phyloP scores from a whole-genome alignment of 768 basidiomycete genomes.

The Tremella fuciformis region DNA sequence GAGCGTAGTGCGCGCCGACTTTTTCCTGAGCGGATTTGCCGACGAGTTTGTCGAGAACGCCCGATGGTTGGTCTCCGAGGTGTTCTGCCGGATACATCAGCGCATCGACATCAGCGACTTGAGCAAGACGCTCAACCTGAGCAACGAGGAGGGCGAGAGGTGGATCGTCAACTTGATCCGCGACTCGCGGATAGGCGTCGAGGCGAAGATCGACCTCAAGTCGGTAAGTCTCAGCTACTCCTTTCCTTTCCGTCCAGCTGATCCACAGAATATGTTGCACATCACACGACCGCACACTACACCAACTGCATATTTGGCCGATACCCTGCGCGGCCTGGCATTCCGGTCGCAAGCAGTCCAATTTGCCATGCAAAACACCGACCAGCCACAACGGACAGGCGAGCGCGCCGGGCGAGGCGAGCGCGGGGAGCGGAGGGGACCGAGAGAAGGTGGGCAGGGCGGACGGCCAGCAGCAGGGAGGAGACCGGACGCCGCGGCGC shows the following conservation, averaged over 20 bases:
- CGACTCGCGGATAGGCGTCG: slow-evolving; percentile 92
- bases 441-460: slow-evolving; percentile 18
- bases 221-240: slow-evolving; percentile 59
- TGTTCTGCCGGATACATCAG: slow-evolving; percentile 95
- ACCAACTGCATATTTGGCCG: slow-evolving; percentile 89
- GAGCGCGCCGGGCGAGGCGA: slow-evolving; percentile 25
- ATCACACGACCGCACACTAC: slow-evolving; percentile 86
- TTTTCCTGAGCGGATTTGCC: slow-evolving; percentile 84
- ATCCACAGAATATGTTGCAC: slow-evolving; percentile 81
- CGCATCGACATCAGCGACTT: slow-evolving; percentile 68
- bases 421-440: slow-evolving; percentile 22
- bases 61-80: slow-evolving; percentile 91
- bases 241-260: neutral
- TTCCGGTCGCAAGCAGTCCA: slow-evolving; percentile 87
- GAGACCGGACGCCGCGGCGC: slow-evolving; percentile 9
- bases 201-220: slow-evolving; percentile 96
- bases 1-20: slow-evolving; percentile 81
- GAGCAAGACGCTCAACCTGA: slow-evolving; percentile 86
- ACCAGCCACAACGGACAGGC: slow-evolving; percentile 14
- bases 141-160: slow-evolving; percentile 93
- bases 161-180: slow-evolving; percentile 99
- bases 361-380: slow-evolving; percentile 61
- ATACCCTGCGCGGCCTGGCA: slow-evolving; percentile 87
- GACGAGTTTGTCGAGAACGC: slow-evolving; percentile 97
- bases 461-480: slow-evolving; percentile 3